Conservation (phyloP, 2,329 filamentous ascomycete genomes). For the Aspergillus versicolor region DNA sequence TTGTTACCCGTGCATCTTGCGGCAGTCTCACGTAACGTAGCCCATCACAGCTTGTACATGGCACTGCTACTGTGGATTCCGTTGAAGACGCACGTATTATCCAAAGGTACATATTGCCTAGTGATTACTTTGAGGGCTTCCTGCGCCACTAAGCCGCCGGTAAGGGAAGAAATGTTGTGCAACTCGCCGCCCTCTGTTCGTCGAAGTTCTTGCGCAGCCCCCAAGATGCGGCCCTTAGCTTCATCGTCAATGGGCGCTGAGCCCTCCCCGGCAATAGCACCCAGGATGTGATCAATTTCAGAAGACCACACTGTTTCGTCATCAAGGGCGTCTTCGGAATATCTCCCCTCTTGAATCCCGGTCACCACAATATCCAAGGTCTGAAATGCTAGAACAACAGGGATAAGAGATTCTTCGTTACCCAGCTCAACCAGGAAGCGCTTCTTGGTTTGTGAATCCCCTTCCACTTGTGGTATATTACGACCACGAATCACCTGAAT, state of each 20-base stretch:
- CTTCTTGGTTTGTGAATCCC: conserved; percentile 42
- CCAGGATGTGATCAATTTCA: conserved; percentile 30
- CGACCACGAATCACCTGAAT: conserved; percentile 78
- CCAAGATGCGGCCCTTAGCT: conserved; percentile 50
- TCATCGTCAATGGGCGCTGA: conserved; percentile 49
- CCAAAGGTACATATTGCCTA: conserved; percentile 64
- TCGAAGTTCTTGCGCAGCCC: conserved; percentile 65
- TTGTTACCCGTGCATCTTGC: neutral
- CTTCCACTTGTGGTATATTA: conserved; percentile 51
- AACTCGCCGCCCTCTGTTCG: conserved; percentile 81
- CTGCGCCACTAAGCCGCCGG: conserved; percentile 92
- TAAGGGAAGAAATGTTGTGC: conserved; percentile 86
- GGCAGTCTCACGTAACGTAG: neutral
- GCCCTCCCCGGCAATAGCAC: conserved; percentile 38
- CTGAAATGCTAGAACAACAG: conserved; percentile 68
- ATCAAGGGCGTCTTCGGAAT: conserved; percentile 27
- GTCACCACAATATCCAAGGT: conserved; percentile 47
- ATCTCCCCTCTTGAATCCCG: conserved; percentile 51
- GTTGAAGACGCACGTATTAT: conserved; percentile 64
- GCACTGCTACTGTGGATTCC: conserved; percentile 57
- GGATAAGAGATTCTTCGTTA: conserved; percentile 60
- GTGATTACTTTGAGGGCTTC: conserved; percentile 83
- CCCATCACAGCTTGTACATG: conserved; percentile 48
- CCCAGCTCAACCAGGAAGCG: conserved; percentile 39
- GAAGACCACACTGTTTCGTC: conserved; percentile 33